phyloP scores from a whole-genome alignment of 1,139 yeast species.

The Candida sanyaensis region DNA sequence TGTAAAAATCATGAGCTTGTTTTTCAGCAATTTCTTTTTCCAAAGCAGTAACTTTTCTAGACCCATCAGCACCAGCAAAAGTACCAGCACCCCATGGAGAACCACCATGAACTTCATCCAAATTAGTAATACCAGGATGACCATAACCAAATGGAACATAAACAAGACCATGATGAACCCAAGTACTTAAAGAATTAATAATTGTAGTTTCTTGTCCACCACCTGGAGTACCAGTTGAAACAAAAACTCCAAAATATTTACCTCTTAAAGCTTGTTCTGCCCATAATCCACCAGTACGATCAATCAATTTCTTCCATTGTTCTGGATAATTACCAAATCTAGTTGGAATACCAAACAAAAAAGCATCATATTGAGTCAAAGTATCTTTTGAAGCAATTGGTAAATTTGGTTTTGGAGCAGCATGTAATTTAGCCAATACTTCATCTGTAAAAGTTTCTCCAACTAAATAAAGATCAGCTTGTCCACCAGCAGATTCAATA shows the following conservation, averaged over 20 bases:
- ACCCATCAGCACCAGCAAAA: slow-evolving; percentile 39
- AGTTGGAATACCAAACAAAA: slow-evolving; percentile 41
- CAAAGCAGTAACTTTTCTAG: slow-evolving; percentile 33
- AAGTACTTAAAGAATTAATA: slow-evolving; percentile 32
- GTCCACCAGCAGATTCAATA: slow-evolving; percentile 39
- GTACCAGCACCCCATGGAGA: slow-evolving; percentile 48
- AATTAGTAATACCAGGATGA: slow-evolving; percentile 26
- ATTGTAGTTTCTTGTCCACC: slow-evolving; percentile 44
- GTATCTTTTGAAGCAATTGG: slow-evolving; percentile 35
- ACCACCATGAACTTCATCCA: slow-evolving; percentile 40
- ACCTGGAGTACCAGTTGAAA: slow-evolving; percentile 39
- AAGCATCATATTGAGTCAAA: slow-evolving; percentile 36
- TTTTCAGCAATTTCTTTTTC: slow-evolving; percentile 34
- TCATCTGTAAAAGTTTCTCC: slow-evolving; percentile 36
- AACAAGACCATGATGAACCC: slow-evolving; percentile 41
- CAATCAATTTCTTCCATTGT: slow-evolving; percentile 43
- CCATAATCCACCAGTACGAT: slow-evolving; percentile 42
- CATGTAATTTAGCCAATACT: slow-evolving; percentile 30
- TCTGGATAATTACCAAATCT: slow-evolving; percentile 41
- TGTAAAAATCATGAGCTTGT: slow-evolving; percentile 34
- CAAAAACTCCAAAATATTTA: slow-evolving; percentile 40
- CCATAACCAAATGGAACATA: slow-evolving; percentile 42
- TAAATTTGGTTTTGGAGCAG: slow-evolving; percentile 31
- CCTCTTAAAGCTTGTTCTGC: slow-evolving; percentile 36
- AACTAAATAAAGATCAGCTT: slow-evolving; percentile 39